Evolutionary conservation across 208 protist species (phyloP), one percentile per base, ranked within the genome.

Genomic region (Acanthamoeba lenticulata): DNA sequence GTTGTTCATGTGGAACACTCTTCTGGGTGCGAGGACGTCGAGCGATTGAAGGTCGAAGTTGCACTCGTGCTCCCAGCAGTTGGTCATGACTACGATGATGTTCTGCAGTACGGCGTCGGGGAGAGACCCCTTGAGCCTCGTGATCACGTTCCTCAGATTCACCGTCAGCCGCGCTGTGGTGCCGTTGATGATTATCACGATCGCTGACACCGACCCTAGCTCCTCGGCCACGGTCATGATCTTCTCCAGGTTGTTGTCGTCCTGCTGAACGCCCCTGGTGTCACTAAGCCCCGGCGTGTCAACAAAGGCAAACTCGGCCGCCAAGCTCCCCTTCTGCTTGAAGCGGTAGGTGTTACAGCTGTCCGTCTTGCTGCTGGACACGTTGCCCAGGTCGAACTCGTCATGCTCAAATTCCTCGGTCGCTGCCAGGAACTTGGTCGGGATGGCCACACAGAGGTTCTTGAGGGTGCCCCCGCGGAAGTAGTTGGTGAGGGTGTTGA

Each of bases 401-500:
- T 32, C 34, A 38, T 0, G 24, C 36, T 42, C 55, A 19, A 94
- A 94, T 47, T 45, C 44, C 69, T 94, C 67, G 34, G 91, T 94
- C 52, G 34, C 2, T 29, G 44, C 52, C 38, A 94, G 52, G 69
- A n/a, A 34, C 19, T 94, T 72, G 24, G 90, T 94, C 19, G 34
- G 3, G 65, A 94, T 94, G 57, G 90, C 47, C n/a, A 94, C 69
- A 27, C 81, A 52, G 2, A 94, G 29, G 52, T 94, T 62, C 6
- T 67, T 32, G 5, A 94, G 32, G 36, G 65, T 34, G 21, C 91
- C 91, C 44, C 34, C 24, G n/a, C 65, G 49, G 52, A 94, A 94
- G 88, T 94, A 94, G 36, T 94, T 94, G 38, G 91, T 94, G 5
- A 83, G 15, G 13, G 62, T 94, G 42, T 94, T 94, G 62, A 94